Evolutionary conservation across 768 basidiomycete genomes (phyloP), one percentile per base, ranked within the genome.

Genomic region (Xerocomellus chrysenteron): DNA sequence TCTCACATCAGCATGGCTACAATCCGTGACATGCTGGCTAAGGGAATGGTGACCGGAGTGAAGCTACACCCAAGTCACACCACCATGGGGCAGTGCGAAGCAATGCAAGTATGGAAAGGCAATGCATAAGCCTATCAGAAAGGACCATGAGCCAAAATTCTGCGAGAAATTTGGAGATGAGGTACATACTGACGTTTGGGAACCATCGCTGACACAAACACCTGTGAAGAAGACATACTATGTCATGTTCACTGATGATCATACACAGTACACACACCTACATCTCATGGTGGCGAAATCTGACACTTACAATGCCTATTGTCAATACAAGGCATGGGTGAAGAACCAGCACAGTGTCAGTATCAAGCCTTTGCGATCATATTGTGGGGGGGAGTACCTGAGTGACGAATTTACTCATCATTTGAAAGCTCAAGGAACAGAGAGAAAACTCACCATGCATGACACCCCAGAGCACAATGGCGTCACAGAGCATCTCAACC

Each of bases 111-210:
- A 42, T 42, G 41, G 41, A 21, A 42, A 42, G 21, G 41, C 21
- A 1, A 42, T 4, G 6, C 10, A 6, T 1, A 42, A 42, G 4
- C 41, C 41, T 42, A 42, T 42, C 11, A 11, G 45, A 17, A 30
- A 46, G 17, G 8, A 24, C 1, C 57, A 51, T 13, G 37, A 62
- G 1, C 55, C 49, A 67, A 73, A 30, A 6, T 1, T 32, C 2
- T 6, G 21, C 0, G 60, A 50, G 1, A 60, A 56, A 1, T 69
- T 79, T 56, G 72, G 77, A 13, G 71, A 72, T 1, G 67, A 74
- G n/a, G 53, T 80, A 12, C 72, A 78, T 56, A 61, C 67, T 1
- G 75, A 82, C 56, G 41, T 81, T 0, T 82, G 80, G 78, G 80
- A 79, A 14, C 80, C 77, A 5, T 69, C 77, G 0, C 69, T 65